phyloP scores from a whole-genome alignment of 371 early-diverging fungal species.

The Apophysomyces elegans region DNA sequence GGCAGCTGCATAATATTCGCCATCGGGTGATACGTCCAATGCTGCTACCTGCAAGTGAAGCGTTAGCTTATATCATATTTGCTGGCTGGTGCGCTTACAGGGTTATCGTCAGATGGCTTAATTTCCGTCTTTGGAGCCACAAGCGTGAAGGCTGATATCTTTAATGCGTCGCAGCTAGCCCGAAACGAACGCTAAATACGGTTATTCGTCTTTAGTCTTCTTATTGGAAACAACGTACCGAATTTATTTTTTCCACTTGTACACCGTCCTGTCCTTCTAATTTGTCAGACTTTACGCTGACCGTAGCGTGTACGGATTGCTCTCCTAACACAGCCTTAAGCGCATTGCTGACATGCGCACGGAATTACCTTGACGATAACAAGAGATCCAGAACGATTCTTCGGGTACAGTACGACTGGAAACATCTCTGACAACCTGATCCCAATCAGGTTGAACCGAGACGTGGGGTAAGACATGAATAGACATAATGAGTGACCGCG shows the following conservation, averaged over 20 bases:
- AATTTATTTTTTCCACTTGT: constrained; percentile 25
- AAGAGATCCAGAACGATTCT: constrained; percentile 59
- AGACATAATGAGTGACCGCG: background rate
- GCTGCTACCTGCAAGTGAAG: constrained; percentile 39
- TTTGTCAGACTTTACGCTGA: constrained; percentile 1
- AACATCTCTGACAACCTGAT: constrained; percentile 39
- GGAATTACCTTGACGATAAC: constrained; percentile 49
- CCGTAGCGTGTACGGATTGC: constrained; percentile 16
- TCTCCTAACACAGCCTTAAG: constrained; percentile 13
- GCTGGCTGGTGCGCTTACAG: constrained; percentile 6
- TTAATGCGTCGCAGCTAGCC: constrained; percentile 32
- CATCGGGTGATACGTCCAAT: constrained; percentile 60
- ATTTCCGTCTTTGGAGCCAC: constrained; percentile 29
- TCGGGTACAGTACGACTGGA: constrained; percentile 26
- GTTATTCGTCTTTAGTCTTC: constrained; percentile 1
- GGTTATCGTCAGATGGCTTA: constrained; percentile 18
- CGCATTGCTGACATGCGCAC: background rate
- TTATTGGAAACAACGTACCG: constrained; percentile 24
- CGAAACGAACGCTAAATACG: constrained; percentile 46
- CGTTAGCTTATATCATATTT: background rate
- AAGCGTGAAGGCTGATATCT: constrained; percentile 27
- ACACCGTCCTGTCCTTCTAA: constrained; percentile 34
- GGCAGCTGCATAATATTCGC: constrained; percentile 55
- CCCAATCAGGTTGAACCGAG: constrained; percentile 51
- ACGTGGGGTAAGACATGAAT: constrained; percentile 37